Conservation (phyloP, 2,329 filamentous ascomycete species). For the Colletotrichum coccodes region DNA sequence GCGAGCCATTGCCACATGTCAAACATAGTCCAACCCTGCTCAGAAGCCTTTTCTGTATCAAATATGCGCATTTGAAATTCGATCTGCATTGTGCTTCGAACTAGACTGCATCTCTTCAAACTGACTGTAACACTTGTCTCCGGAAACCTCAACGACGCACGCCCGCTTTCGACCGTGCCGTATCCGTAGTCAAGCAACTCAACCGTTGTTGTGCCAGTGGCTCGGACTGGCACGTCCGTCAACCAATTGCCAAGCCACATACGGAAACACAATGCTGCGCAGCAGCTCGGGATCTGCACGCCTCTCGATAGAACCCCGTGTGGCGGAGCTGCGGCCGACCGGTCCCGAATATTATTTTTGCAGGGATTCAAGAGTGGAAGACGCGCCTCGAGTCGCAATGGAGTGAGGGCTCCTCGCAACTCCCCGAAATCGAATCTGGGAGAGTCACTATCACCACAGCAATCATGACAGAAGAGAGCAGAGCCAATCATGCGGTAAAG, state of each 20-base stretch:
- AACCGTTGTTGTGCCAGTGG: not conserved
- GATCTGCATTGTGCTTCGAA: not conserved
- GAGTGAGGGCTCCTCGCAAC: not conserved
- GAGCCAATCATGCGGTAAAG: not conserved
- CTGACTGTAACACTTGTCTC: conserved; percentile 7
- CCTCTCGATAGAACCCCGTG: not conserved
- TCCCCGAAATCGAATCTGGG: no score
- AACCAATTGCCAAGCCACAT: not conserved
- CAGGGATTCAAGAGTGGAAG: not conserved
- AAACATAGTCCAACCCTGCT: not conserved
- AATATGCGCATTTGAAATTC: not conserved
- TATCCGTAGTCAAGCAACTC: conserved; percentile 3
- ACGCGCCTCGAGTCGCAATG: not conserved
- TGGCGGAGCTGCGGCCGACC: not conserved
- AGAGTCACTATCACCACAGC: not conserved
- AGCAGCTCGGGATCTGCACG: not conserved
- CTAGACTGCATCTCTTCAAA: conserved; percentile 1
- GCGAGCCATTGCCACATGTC: not conserved
- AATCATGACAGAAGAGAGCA: not conserved
- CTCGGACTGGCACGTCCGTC: conserved; percentile 29
- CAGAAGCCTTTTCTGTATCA: not conserved
- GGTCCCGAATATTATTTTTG: not conserved
- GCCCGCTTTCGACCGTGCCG: conserved; percentile 17
- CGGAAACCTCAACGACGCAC: conserved; percentile 9
- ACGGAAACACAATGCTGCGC: not conserved